Conservation (phyloP, 768 basidiomycete species). For the Boletus rubroflammeus region DNA sequence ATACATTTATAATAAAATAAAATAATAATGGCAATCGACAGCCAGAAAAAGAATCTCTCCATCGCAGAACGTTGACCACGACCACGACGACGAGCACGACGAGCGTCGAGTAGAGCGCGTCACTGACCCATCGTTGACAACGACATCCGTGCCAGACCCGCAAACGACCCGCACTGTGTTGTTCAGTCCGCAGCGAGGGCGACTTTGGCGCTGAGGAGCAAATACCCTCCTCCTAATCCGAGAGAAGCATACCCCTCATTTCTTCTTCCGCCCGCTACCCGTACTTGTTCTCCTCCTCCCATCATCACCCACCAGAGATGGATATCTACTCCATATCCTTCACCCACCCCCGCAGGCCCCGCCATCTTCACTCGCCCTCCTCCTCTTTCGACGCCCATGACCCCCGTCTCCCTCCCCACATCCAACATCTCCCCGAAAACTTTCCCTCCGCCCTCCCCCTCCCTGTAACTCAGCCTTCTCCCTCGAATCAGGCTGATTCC, state of each 20-base stretch:
- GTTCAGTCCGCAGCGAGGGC: slow-evolving; percentile 1
- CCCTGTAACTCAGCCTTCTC: slow-evolving; percentile 33
- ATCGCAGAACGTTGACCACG: slow-evolving; percentile 19
- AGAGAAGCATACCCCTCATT: slow-evolving; percentile 18
- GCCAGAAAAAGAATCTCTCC: slow-evolving; percentile 21
- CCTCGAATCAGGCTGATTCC: slow-evolving; percentile 45
- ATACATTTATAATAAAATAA: background rate
- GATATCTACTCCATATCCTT: slow-evolving; percentile 96
- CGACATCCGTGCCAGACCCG: slow-evolving; percentile 2
- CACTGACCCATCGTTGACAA: slow-evolving; percentile 6
- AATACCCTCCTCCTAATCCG: slow-evolving; percentile 29
- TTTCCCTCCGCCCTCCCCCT: slow-evolving; percentile 38
- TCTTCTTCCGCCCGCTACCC: slow-evolving; percentile 1
- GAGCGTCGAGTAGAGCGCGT: slow-evolving; percentile 19
- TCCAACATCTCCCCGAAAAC: slow-evolving; percentile 31
- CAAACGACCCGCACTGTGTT: background rate
- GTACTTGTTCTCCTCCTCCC: background rate
- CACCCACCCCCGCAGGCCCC: slow-evolving; percentile 82
- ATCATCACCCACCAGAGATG: slow-evolving; percentile 42
- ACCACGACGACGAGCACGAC: slow-evolving; percentile 15
- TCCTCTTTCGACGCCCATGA: slow-evolving; percentile 63
- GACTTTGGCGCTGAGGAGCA: slow-evolving; percentile 20
- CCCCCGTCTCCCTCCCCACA: slow-evolving; percentile 43
- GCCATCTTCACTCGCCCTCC: slow-evolving; percentile 54
- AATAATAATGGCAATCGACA: slow-evolving; percentile 3